A percentile compares a stretch with the other conserved stretches of the same genome.
Evolutionary conservation across 495 filamentous ascomycete genomes (phyloP).

Genomic region (Penicillium flavigenum): DNA sequence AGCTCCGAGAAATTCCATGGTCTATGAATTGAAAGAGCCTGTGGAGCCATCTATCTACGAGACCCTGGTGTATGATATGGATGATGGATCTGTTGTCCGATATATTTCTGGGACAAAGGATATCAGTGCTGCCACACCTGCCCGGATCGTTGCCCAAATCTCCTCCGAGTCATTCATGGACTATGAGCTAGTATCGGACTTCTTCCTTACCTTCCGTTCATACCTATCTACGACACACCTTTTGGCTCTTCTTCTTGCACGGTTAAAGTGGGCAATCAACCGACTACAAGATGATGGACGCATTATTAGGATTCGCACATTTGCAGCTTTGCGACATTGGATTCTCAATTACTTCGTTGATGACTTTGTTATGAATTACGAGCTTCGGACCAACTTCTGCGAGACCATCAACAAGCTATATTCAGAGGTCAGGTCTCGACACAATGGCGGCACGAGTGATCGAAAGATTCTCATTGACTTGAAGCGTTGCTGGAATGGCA

Average conservation of each 20-base stretch:
- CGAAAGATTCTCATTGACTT: conserved; percentile 89
- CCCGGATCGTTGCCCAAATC: conserved; percentile 93
- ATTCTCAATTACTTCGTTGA: conserved; percentile 97
- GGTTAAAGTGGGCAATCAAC: conserved; percentile 83
- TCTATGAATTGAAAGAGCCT: conserved; percentile 47
- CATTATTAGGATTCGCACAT: conserved; percentile 90
- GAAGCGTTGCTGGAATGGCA: conserved; percentile 95
- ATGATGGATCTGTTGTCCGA: conserved; percentile 80
- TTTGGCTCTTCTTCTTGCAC: conserved; percentile 76
- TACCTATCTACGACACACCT: conserved; percentile 78
- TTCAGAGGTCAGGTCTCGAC: conserved; percentile 53
- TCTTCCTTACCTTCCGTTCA: conserved; percentile 91
- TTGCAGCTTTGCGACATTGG: conserved; percentile 96
- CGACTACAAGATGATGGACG: conserved; percentile 80
- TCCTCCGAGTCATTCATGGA: conserved; percentile 95
- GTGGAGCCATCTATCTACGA: conserved; percentile 71
- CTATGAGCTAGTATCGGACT: conserved; percentile 96
- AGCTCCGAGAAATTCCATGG: conserved; percentile 37
- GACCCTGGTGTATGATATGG: conserved; percentile 64
- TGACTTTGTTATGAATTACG: conserved; percentile 85
- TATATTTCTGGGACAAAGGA: conserved; percentile 69
- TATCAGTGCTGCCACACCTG: conserved; percentile 86
- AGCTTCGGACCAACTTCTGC: conserved; percentile 78
- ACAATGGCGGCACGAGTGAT: conserved; percentile 65
- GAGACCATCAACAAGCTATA: conserved; percentile 76